phyloP scores from a whole-genome alignment of 805 yeast species.

The Metschnikowia noctiluminum region DNA sequence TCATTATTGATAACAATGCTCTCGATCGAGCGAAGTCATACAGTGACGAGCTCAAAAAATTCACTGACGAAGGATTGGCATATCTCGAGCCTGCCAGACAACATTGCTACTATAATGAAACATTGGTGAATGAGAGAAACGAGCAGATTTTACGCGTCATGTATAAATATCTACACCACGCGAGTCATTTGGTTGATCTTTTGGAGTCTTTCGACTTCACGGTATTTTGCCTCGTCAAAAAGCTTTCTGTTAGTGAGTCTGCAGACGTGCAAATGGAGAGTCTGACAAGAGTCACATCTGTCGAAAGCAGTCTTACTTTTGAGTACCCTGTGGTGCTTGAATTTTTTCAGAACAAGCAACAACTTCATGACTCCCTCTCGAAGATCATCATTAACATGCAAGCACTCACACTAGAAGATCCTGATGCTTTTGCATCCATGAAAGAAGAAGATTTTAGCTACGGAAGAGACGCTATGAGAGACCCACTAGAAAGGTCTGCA shows the following conservation, averaged over 20 bases:
- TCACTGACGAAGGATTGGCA: constrained; percentile 42
- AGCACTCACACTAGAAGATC: constrained; percentile 65
- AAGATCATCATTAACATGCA: constrained; percentile 66
- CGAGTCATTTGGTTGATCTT: constrained; percentile 48
- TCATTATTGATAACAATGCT: constrained; percentile 50
- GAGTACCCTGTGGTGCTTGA: constrained; percentile 60
- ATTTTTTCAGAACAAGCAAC: constrained; percentile 71
- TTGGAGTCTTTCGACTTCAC: constrained; percentile 63
- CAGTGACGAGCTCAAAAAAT: constrained; percentile 35
- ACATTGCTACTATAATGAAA: constrained; percentile 32
- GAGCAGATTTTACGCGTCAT: constrained; percentile 50
- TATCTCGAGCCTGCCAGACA: constrained; percentile 37
- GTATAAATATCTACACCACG: constrained; percentile 50
- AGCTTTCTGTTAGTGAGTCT: constrained; percentile 20
- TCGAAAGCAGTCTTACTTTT: constrained; percentile 28
- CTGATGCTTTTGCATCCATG: constrained; percentile 67
- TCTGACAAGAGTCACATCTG: constrained; percentile 5
- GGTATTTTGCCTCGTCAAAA: constrained; percentile 44
- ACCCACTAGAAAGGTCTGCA: constrained; percentile 50
- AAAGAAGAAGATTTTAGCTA: constrained; percentile 50
- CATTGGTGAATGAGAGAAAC: constrained; percentile 42
- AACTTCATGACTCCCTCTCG: constrained; percentile 57
- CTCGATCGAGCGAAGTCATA: constrained; percentile 34
- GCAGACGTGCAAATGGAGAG: constrained; percentile 1
- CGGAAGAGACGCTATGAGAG: constrained; percentile 34